Evolutionary conservation across 164 flowering plant species (phyloP).

Genomic region (Chimonanthus salicifolius): DNA sequence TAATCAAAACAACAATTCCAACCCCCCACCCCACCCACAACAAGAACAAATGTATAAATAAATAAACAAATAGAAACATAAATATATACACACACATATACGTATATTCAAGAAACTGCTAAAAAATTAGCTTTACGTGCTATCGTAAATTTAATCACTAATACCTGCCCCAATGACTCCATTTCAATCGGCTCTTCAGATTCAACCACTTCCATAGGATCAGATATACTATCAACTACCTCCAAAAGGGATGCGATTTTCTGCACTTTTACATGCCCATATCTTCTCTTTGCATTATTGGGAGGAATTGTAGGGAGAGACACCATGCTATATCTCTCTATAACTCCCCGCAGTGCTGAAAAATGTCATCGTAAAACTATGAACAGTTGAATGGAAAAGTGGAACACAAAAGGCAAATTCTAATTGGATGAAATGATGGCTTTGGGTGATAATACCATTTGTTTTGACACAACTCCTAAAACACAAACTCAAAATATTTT

Average conservation of each 20-base stretch:
- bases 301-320: constrained; percentile 56
- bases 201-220: constrained; percentile 37
- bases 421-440: neutral
- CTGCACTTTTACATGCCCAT: constrained; percentile 55
- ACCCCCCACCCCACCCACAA: no score
- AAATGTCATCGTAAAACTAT: neutral
- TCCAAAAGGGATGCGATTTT: constrained; percentile 49
- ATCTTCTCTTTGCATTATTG: constrained; percentile 45
- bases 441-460: neutral
- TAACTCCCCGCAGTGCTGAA: constrained; percentile 70
- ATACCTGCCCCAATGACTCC: constrained; percentile 87
- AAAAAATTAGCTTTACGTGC: neutral
- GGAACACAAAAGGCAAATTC: neutral
- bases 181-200: constrained; percentile 67
- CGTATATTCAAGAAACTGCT: no score
- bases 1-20: no score
- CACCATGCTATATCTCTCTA: constrained; percentile 37
- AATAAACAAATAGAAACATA: no score
- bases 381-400: no score
- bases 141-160: constrained; percentile 7
- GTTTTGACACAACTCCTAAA: no score
- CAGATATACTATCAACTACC: constrained; percentile 21
- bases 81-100: no score
- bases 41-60: no score
- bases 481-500: no score